Conservation (phyloP, 2,329 filamentous ascomycete genomes). For the Ophiostoma quercus region DNA sequence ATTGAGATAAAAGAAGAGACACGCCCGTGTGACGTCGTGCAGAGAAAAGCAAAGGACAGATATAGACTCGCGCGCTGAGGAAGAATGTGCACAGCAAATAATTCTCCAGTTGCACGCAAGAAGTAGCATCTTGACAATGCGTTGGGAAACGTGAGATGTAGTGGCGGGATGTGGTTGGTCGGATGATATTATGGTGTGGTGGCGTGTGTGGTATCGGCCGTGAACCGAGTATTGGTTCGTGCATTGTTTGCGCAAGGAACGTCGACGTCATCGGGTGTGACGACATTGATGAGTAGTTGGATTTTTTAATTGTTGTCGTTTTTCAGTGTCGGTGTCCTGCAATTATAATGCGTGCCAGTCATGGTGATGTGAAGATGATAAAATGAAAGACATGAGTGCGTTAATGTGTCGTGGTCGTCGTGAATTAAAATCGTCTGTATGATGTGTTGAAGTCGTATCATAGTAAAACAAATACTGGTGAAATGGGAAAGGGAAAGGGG, state of each 20-base stretch:
- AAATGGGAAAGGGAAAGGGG: not conserved
- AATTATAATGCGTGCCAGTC: not conserved
- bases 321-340: not conserved
- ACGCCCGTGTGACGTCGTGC: not conserved
- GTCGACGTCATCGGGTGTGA: not conserved
- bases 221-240: not conserved
- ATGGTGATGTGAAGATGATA: not conserved
- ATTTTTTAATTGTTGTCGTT: not conserved
- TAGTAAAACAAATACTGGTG: not conserved
- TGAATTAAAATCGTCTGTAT: not conserved
- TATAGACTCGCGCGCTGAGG: not conserved
- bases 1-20: not conserved
- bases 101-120: not conserved
- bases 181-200: slow-evolving; percentile 2
- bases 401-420: slow-evolving; percentile 12
- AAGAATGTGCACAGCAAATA: not conserved
- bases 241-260: slow-evolving; percentile 8
- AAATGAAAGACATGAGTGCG: not conserved
- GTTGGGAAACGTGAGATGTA: not conserved
- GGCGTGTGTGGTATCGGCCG: not conserved
- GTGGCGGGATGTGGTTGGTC: not conserved
- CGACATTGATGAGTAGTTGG: not conserved
- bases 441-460: slow-evolving; percentile 4
- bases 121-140: not conserved
- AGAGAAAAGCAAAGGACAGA: not conserved